Base-by-base conservation (phyloP, 345 rosid species). In the Toxicodendron radicans region DNA sequence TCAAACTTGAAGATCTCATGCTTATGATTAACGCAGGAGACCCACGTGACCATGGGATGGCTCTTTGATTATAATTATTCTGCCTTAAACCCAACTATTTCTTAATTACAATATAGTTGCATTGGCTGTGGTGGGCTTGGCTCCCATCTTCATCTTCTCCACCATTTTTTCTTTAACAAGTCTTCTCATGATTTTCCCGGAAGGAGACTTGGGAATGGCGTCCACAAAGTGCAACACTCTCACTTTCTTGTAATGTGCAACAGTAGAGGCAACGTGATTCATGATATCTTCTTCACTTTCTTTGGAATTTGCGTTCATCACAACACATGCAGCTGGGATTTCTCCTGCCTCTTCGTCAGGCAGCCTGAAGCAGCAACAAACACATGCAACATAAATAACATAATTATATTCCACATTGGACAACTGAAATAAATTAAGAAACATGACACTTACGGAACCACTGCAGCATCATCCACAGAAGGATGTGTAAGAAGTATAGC, bases 261-360 rank as follows among this genome's bases (percentile, higher is more conserved):
- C 95, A 61, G 88, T 91, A 18, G 92, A 75, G 24, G 94, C 92
- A 21, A 92, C 97, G 54, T 75, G 89, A 35, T 78, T 82, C 18
- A 91, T 84, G 20, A 94, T 88, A 73, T 92, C 92, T 70, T 87
- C 88, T 78, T 94, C 97, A 20, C 56, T 88, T 66, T 88, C 97
- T 63, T 66, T 81, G 3, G 91, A 88, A 43, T 79, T 83, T 4
- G 83, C 75, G 75, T 82, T 90, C 76, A 82, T 78, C 78, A 95
- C 99, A 8, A 95, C 93, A 49, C 93, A 95, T 4, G 98, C 97
- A 8, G 82, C 97, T 10, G 99, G 98, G 10, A 95, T 90, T 84
- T 95, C 99, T 20, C 96, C 98, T 0, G 98, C 98, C 79, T 93
- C 96, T 71, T 93, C 99, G 45, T 95, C 91, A 3, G 97, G 96